Evolutionary conservation across 2,329 filamentous ascomycete genomes (phyloP), one percentile per base, ranked within the genome.

Genomic region (Trichoderma brevicompactum): DNA sequence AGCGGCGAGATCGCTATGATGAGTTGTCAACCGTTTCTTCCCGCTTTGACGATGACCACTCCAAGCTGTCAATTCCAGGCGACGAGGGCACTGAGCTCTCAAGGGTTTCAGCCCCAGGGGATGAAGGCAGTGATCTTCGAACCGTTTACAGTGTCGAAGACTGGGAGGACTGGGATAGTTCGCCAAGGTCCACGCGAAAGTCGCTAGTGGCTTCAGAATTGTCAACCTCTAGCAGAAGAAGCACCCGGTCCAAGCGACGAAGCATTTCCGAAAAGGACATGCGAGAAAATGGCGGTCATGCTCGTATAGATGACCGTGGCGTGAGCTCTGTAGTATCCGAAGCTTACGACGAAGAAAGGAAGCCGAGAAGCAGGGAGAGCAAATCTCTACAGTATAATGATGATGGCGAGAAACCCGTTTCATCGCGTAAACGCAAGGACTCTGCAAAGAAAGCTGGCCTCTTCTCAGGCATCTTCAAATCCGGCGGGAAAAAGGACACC

Each of bases 271-370:
- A 74, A 65, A 80, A 76, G 62, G 78, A 74, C 62, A 76, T 70
- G 67, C 76, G 70, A 12, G 69, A 72, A 9, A 61, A 70, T 23
- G 74, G 77, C 66, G 74, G 34, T 75, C 78, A 38, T 75, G 72
- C 50, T 75, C 73, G 3, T 50, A 61, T 43, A 19, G 58, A 52
- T 40, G 78, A 79, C 64, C 78, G 78, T n/a, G 82, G 83, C 46
- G 78, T 81, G 19, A 79, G 77, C 66, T 85, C 83, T 38, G 78
- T 83, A 12, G 79, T 82, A 5, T 85, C 84, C 6, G 81, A 81
- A 58, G 76, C 78, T 44, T 75, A 75, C 19, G 70, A 72, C 15
- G 73, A 77, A 15, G 74, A 75, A 41, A 71, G 69, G 23, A 72
- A 69, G 44, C 72, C 72, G 9, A 79, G 80, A 55, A 75, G 74